Conservation (phyloP, 208 protist species). For the Lotmaria passim region DNA sequence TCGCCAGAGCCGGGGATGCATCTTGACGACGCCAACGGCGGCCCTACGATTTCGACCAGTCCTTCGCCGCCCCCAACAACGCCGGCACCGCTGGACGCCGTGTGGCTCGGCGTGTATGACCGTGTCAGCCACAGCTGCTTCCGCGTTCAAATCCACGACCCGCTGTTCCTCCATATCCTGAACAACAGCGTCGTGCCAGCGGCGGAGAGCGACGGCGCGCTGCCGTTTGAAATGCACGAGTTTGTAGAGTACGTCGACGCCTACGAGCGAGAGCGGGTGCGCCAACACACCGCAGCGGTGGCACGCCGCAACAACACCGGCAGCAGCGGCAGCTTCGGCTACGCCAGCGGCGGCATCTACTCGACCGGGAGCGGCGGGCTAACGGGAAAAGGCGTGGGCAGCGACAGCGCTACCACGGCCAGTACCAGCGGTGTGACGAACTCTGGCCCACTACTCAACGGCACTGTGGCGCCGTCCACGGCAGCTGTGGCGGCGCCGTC, state of each 20-base stretch:
- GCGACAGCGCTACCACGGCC: slow-evolving; percentile 4
- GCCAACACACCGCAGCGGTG: slow-evolving; percentile 2
- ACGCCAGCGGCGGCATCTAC: slow-evolving; percentile 12
- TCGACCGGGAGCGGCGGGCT: neutral
- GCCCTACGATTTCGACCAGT: neutral
- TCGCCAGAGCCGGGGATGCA: neutral
- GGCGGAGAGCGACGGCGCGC: slow-evolving; percentile 25
- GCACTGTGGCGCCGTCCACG: neutral
- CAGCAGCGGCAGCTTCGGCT: slow-evolving; percentile 24
- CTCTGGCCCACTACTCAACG: too few species aligned
- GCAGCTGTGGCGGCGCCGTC: neutral
- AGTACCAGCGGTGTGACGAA: neutral
- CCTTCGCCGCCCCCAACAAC: neutral
- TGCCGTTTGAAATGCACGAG: slow-evolving; percentile 33
- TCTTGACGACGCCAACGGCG: neutral
- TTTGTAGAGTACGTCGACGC: slow-evolving; percentile 31
- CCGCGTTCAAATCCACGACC: slow-evolving; percentile 30
- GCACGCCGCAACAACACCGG: slow-evolving; percentile 18
- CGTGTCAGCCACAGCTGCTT: slow-evolving; percentile 23
- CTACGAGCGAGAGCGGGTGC: slow-evolving; percentile 31
- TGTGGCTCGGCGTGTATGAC: slow-evolving; percentile 35
- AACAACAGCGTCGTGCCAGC: slow-evolving; percentile 25
- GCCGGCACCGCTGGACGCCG: slow-evolving; percentile 7
- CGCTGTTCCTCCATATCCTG: slow-evolving; percentile 23
- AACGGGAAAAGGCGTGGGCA: slow-evolving; percentile 5